Conservation (phyloP, 768 basidiomycete genomes). For the Leccinum pellstonianum region DNA sequence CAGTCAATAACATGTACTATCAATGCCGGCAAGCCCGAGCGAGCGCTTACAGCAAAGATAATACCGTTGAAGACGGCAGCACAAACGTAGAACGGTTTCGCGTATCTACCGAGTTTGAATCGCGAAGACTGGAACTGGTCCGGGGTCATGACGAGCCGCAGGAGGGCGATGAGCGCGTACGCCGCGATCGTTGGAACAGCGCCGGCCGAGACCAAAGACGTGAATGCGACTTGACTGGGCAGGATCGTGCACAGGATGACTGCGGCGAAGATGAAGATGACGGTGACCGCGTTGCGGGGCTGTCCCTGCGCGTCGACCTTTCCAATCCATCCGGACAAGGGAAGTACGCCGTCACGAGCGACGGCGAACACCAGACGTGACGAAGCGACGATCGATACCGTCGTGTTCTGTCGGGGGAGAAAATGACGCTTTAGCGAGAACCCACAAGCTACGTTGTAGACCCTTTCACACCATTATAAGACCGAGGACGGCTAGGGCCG, state of each 20-base stretch:
- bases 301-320: slow-evolving; percentile 68
- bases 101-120: slow-evolving; percentile 67
- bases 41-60: slow-evolving; percentile 63
- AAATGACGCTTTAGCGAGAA: neutral
- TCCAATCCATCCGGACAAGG: slow-evolving; percentile 81
- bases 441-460: neutral
- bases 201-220: slow-evolving; percentile 84
- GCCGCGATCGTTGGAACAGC: slow-evolving; percentile 86
- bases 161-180: slow-evolving; percentile 76
- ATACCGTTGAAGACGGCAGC: slow-evolving; percentile 72
- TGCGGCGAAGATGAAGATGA: slow-evolving; percentile 80
- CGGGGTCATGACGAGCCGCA: slow-evolving; percentile 78
- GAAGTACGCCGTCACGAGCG: slow-evolving; percentile 91
- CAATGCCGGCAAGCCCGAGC: neutral
- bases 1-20: slow-evolving; percentile 3
- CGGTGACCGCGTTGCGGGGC: slow-evolving; percentile 81
- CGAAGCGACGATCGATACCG: slow-evolving; percentile 82
- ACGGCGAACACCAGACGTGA: slow-evolving; percentile 90
- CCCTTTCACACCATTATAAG: slow-evolving; percentile 65
- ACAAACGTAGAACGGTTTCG: slow-evolving; percentile 65
- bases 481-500: slow-evolving; percentile 77
- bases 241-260: slow-evolving; percentile 81
- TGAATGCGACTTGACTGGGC: slow-evolving; percentile 90
- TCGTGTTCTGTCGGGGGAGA: slow-evolving; percentile 61
- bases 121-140: slow-evolving; percentile 69